Conservation (phyloP, 106 monocot genomes). For the Iris macrosiphon region DNA sequence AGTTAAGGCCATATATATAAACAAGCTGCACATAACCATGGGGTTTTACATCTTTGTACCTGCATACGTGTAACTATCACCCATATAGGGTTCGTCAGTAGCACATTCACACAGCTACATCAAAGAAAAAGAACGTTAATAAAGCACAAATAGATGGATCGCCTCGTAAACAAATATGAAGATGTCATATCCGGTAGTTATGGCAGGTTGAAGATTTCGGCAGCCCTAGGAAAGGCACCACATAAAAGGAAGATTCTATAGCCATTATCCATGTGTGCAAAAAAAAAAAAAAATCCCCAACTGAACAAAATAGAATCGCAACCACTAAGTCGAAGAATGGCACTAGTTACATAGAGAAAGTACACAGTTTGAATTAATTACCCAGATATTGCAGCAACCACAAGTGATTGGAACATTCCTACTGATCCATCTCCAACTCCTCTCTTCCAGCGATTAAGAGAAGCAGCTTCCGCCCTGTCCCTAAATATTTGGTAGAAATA, state of each 20-base stretch:
- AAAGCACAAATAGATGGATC: not conserved
- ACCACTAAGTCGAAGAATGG: not conserved
- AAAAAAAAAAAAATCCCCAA: not conserved
- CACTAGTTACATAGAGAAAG: constrained; percentile 2
- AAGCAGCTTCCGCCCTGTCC: constrained; percentile 66
- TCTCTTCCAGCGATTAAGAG: constrained; percentile 50
- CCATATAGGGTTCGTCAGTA: constrained; percentile 96
- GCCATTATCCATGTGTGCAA: not conserved
- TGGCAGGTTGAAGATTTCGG: too few species aligned
- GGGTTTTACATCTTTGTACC: constrained; percentile 23
- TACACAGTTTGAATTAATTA: constrained; percentile 16
- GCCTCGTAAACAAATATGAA: not conserved
- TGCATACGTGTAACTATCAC: constrained; percentile 94
- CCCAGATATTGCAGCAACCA: constrained; percentile 85
- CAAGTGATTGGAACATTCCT: constrained; percentile 83
- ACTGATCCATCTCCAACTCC: constrained; percentile 93
- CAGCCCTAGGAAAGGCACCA: too few species aligned
- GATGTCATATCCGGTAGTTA: not conserved
- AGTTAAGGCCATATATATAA: not conserved
- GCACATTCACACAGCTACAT: constrained; percentile 92
- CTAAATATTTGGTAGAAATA: constrained; percentile 98
- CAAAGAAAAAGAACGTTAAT: not conserved
- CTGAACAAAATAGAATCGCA: not conserved
- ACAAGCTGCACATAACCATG: not conserved
- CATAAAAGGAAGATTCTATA: not conserved